Evolutionary conservation across 2,329 filamentous ascomycete genomes (phyloP).

Genomic region (Colletotrichum lentis): DNA sequence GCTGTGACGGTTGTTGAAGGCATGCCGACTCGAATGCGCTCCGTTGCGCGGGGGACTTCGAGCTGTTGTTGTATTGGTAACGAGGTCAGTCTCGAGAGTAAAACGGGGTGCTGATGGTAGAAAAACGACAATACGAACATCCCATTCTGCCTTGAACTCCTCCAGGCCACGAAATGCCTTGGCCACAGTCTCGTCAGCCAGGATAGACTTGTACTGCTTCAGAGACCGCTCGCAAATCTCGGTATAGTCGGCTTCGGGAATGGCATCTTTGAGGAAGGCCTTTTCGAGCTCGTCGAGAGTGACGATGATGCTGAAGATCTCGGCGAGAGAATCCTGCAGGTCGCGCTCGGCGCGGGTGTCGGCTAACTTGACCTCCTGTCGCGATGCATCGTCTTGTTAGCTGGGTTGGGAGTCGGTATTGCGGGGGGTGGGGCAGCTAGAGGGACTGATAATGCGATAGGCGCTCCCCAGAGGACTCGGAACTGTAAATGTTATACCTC

Average conservation of each 20-base stretch:
- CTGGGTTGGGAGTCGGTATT: constrained; percentile 60
- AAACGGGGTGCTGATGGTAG: not conserved
- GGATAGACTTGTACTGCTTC: constrained; percentile 95
- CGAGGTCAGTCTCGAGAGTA: not conserved
- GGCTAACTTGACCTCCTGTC: constrained; percentile 89
- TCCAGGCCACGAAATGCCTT: constrained; percentile 87
- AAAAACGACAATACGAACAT: constrained; percentile 65
- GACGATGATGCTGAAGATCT: constrained; percentile 97
- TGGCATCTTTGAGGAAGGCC: constrained; percentile 94
- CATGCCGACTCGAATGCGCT: constrained; percentile 89
- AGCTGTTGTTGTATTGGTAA: constrained; percentile 63
- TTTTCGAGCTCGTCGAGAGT: constrained; percentile 96
- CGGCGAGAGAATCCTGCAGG: constrained; percentile 92
- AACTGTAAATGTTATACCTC: constrained; percentile 65
- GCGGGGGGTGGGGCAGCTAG: constrained; percentile 29
- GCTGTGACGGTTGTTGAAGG: constrained; percentile 79
- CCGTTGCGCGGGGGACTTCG: constrained; percentile 92
- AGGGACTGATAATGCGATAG: not conserved
- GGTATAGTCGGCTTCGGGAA: constrained; percentile 90
- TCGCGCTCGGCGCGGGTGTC: constrained; percentile 89
- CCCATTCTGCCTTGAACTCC: constrained; percentile 90
- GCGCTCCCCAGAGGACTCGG: constrained; percentile 25
- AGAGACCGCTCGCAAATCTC: constrained; percentile 93
- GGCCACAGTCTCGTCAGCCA: constrained; percentile 91
- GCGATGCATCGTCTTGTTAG: constrained; percentile 33